A percentile compares a stretch with the other conserved stretches of the same genome.
Conservation (phyloP, 768 basidiomycete species). For the Goffeauzyma gilvescens region DNA sequence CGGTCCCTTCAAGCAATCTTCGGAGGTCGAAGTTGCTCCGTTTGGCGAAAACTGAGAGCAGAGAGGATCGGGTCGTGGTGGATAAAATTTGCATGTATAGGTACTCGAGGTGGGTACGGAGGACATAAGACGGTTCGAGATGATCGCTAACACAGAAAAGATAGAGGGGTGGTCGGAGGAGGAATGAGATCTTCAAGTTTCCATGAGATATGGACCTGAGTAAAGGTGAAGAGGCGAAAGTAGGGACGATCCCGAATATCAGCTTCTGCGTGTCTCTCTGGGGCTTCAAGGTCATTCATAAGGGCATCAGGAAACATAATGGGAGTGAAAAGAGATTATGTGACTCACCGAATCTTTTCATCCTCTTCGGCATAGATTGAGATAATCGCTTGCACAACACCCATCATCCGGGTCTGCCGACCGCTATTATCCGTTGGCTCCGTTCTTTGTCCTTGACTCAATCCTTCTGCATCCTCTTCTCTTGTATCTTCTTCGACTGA, state of each 20-base stretch:
- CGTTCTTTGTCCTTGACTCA: no score
- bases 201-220: constrained; percentile 44
- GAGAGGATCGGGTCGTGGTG: constrained; percentile 65
- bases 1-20: constrained; percentile 43
- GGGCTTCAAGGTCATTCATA: no score
- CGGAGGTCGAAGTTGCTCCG: constrained; percentile 76
- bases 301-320: no score
- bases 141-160: constrained; percentile 78
- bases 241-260: no score
- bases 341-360: constrained; percentile 41
- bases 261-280: no score
- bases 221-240: no score
- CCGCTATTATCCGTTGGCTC: no score
- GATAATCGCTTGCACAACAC: constrained; percentile 83
- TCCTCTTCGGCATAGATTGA: constrained; percentile 78
- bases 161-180: constrained; percentile 72
- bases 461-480: constrained; percentile 37
- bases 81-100: constrained; percentile 82
- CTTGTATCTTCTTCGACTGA: constrained; percentile 32
- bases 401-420: constrained; percentile 69
- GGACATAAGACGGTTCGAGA: constrained; percentile 85
- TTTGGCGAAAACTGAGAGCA: constrained; percentile 67
- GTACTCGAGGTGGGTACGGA: constrained; percentile 76
- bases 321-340: constrained; percentile 18
- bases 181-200: constrained; percentile 48